phyloP scores from a whole-genome alignment of 345 rosid species.

The Eucalyptus sp. region DNA sequence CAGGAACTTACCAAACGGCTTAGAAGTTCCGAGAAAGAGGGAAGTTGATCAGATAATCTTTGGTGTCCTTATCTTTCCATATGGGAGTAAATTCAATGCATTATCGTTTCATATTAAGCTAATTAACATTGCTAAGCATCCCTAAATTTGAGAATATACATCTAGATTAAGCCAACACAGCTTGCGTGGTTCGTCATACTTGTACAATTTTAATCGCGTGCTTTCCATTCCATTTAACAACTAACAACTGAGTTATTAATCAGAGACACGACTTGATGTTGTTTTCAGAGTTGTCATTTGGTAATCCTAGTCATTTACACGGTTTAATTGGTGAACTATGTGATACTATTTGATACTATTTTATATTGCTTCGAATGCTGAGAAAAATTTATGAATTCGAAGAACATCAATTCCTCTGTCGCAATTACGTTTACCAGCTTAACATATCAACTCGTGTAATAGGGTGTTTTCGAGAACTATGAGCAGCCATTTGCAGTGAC shows the following conservation, averaged over 20 bases:
- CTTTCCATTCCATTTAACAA: background rate
- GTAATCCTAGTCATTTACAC: background rate
- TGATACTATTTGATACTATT: background rate
- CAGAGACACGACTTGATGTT: background rate
- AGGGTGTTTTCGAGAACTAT: conserved; percentile 20
- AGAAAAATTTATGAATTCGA: background rate
- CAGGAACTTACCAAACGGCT: background rate
- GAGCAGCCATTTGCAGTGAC: conserved; percentile 29
- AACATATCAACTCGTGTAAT: background rate
- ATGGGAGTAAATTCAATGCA: background rate
- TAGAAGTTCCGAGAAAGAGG: background rate
- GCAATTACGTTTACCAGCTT: background rate
- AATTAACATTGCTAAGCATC: background rate
- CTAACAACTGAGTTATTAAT: background rate
- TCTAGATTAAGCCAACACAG: background rate
- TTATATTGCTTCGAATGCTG: background rate
- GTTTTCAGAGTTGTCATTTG: background rate
- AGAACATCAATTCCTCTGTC: background rate
- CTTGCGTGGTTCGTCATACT: background rate
- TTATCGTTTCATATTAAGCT: background rate
- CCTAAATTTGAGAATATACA: background rate
- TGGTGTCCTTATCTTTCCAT: background rate
- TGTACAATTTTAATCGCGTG: background rate
- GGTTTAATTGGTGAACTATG: background rate
- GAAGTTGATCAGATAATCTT: background rate